phyloP scores from a whole-genome alignment of 2,329 filamentous ascomycete species.

The Lecanicillium sp. region DNA sequence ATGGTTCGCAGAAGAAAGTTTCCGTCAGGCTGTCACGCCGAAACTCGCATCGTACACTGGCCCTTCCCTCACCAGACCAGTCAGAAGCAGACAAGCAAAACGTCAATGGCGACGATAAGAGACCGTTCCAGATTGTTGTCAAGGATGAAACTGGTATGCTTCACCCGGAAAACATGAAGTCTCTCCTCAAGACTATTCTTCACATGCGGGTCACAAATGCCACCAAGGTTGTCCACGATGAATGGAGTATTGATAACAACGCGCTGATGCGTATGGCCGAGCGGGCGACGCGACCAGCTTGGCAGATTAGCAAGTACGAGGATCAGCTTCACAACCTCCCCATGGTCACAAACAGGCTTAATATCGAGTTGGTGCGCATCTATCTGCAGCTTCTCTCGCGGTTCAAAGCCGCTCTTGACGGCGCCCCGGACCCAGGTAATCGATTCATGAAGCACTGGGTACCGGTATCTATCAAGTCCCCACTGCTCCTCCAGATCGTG shows the following conservation, averaged over 20 bases:
- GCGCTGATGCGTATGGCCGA: slow-evolving; percentile 17
- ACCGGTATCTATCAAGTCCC: slow-evolving; percentile 39
- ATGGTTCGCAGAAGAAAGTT: background rate
- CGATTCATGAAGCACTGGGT: slow-evolving; percentile 39
- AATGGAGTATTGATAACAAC: slow-evolving; percentile 19
- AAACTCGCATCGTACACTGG: background rate
- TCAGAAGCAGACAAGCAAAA: background rate
- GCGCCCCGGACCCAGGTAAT: slow-evolving; percentile 33
- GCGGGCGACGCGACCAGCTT: slow-evolving; percentile 11
- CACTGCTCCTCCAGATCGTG: slow-evolving; percentile 37
- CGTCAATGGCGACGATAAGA: slow-evolving; percentile 1
- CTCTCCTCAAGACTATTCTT: slow-evolving; percentile 20
- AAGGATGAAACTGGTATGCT: slow-evolving; percentile 8
- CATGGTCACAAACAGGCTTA: slow-evolving; percentile 31
- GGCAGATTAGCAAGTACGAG: slow-evolving; percentile 17
- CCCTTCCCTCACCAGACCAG: background rate
- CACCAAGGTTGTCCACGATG: slow-evolving; percentile 21
- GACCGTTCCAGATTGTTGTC: slow-evolving; percentile 8
- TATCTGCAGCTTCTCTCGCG: slow-evolving; percentile 40
- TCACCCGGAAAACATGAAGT: slow-evolving; percentile 17
- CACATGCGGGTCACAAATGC: slow-evolving; percentile 20
- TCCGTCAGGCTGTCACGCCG: slow-evolving; percentile 4
- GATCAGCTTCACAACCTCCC: slow-evolving; percentile 32
- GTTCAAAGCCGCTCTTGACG: slow-evolving; percentile 43
- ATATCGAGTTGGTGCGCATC: slow-evolving; percentile 39